phyloP scores from a whole-genome alignment of 176 grass and related monocot species.

The Carex pumila region DNA sequence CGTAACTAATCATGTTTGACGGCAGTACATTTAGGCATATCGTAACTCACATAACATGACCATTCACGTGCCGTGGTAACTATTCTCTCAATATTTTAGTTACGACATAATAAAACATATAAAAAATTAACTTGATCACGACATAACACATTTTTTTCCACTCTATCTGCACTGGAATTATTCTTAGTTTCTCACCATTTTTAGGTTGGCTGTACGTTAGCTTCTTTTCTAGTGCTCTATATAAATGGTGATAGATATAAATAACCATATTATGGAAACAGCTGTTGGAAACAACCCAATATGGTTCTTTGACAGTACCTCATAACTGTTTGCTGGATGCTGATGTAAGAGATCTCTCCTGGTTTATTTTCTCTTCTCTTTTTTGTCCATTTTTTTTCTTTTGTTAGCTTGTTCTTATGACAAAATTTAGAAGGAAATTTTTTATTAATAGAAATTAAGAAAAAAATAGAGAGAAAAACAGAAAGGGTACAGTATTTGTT shows the following conservation, averaged over 20 bases:
- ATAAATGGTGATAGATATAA: neutral
- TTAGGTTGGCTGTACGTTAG: neutral
- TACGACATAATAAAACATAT: too few relatives aligned
- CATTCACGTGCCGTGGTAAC: too few relatives aligned
- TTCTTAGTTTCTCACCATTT: too few relatives aligned
- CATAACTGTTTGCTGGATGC: neutral
- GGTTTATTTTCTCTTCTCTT: neutral
- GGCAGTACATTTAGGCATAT: rapidly evolving
- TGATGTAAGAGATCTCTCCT: neutral
- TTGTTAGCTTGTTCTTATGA: neutral
- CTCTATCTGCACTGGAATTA: too few relatives aligned
- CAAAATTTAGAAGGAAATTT: neutral
- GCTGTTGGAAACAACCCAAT: neutral
- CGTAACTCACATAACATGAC: too few relatives aligned
- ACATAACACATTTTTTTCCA: too few relatives aligned
- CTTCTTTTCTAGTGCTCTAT: neutral
- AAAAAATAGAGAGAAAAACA: too few relatives aligned
- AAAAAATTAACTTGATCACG: too few relatives aligned
- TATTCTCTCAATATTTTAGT: too few relatives aligned
- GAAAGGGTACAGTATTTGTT: too few relatives aligned
- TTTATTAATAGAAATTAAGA: too few relatives aligned
- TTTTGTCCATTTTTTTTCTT: neutral
- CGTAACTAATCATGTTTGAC: too few relatives aligned
- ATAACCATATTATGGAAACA: neutral
- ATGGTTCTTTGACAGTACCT: neutral